Base-by-base conservation (phyloP, 2,329 filamentous ascomycete genomes). In the Teratosphaeria gauchensis region DNA sequence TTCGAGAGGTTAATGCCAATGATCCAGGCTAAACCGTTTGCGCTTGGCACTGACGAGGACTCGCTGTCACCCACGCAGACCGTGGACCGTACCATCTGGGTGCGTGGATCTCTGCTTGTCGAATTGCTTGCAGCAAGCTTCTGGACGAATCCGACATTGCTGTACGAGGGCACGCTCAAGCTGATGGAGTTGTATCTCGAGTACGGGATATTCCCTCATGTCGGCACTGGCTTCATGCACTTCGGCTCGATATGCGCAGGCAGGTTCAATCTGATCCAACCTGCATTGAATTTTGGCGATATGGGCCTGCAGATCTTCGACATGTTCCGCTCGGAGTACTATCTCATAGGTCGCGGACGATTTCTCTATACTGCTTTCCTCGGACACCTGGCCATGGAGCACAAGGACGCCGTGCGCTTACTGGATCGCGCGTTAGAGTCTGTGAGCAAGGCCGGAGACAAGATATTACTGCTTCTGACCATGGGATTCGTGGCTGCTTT, bases 91-190 rank as follows among this genome's bases (percentile, higher is more conserved):
- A 76, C 80, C 30, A 71, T 89, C 55, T 77, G 81, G 33, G 86
- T 84, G 0, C 76, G 89, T 1, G 88, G 86, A 2, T 85, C 87
- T 6, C 83, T 92, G 56, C 54, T 67, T 58, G 14, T 64, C 58
- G 87, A 92, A 72, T 82, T 88, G 12, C 78, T 86, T 8, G 84
- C 82, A 63, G 83, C 86, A 14, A 86, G 85, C 3, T 90, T 86
- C 77, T 91, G 89, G 89, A 85, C 81, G 48, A 84, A 91, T 65
- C 78, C 78, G 21, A 72, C 90, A 9, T 78, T 84, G n/a, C 90
- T 89, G 68, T 92, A 90, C 69, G 83, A 89, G 64, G 79, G 87
- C 30, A 78, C 84, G 0, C 74, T 92, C 14, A 79, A 84, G 61
- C 83, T 91, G 76, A 75, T 90, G 58, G 77, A 85, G 56, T 77